Base-by-base conservation (phyloP, 2,329 filamentous ascomycete species). In the Corniculantispora saksenae region DNA sequence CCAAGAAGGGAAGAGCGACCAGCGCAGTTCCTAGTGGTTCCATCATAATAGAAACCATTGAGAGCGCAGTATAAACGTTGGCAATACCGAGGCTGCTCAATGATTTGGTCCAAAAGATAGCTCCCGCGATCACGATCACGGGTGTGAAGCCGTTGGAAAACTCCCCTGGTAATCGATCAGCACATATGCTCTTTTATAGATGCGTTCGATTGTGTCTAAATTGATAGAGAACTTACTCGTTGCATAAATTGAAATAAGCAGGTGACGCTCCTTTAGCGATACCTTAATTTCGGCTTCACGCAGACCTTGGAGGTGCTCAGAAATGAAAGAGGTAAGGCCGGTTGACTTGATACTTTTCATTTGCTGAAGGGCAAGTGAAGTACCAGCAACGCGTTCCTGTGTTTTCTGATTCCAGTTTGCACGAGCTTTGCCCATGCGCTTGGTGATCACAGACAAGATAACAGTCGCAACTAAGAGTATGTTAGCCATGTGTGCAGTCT, bases 291-390 rank as follows among this genome's bases (percentile, higher is more conserved):
- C 80, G 1, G 71, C 62, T 1, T 76, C 69, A 17, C 80, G 72
- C 0, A 81, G 68, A 13, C 70, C 62, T 48, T 80, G 78, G 1
- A 81, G 65, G 21, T 74, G 69, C 1, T 67, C 53, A 3, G 69
- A 69, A 23, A 80, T 68, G 43, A 70, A 73, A 23, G 74, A 71
- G 1, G 73, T 74, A 3, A 82, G 71, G 0, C 80, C 81, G 66
- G 77, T 77, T 74, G 82, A 79, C 54, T 82, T 82, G 63, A 82
- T 71, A 2, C 76, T 74, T 63, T 81, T 82, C 67, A 82, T 81
- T 12, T 75, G 73, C 3, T 69, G 70, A 1, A 82, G 71, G 69
- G 79, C 78, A 13, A 70, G 72, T 6, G 78, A 75, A 0, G 79
- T 80, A 38, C 75, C 71, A 1, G 75, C 74, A 29, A 82, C 74